Base-by-base conservation (phyloP, 2,329 filamentous ascomycete species). In the Xylariales sp. region DNA sequence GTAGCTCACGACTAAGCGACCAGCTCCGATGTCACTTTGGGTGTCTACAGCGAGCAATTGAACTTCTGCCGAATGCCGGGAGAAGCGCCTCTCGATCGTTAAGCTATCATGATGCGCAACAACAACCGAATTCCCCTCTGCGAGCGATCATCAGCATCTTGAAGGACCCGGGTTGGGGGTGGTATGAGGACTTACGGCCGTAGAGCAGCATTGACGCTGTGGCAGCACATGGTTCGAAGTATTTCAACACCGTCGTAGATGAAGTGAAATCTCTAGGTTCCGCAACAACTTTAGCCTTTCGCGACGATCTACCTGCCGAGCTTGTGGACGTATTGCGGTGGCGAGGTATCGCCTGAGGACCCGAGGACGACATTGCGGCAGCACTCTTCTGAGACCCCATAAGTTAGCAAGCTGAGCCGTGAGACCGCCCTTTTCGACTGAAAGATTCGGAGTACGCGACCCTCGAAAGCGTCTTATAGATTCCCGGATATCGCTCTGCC, bases 71-170 rank as follows among this genome's bases (percentile, higher is more conserved):
- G 78, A 76, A 60, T 98, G 93, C 42, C 82, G 76, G 19, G 85
- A 81, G 57, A 97, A 97, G 14, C 85, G 78, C 43, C 89, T 75
- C 55, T 97, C 91, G 48, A 97, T 83, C 14, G 85, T 87, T 38
- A 98, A 67, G 4, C 87, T 95, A 57, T 97, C 91, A 65, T 97
- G 91, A 54, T 95, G 89, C 21, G 91, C 81, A 60, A 89, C 93
- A 17, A 96, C 74, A 41, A 98, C 81, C 6, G 82, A 78, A 37
- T 81, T 82, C 21, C 88, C 85, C 59, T 97, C 56, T 60, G 41
- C 12, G 6, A 5, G 19, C 20, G 25, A n/a, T 29, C 24, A 21
- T 25, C 20, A 30, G 15, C 21, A 7, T 14, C n/a, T n/a, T n/a
- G n/a, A n/a, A n/a, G n/a, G n/a, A n/a, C n/a, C n/a, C n/a, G n/a